phyloP scores from a whole-genome alignment of 768 basidiomycete genomes.

The Rhizopogon vulgaris region DNA sequence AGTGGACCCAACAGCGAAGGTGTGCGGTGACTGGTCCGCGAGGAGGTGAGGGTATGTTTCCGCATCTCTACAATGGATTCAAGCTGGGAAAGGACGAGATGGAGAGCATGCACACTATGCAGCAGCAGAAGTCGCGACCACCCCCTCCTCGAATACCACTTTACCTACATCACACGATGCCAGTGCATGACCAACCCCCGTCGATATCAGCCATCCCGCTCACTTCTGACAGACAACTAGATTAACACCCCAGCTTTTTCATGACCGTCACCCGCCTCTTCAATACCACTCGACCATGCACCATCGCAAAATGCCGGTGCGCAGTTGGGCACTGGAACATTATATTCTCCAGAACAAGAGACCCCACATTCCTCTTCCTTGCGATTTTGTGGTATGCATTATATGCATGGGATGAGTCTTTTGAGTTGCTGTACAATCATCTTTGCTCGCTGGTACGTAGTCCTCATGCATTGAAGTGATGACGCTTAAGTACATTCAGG shows the following conservation, averaged over 20 bases:
- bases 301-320: too few species aligned
- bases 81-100: slow-evolving; percentile 40
- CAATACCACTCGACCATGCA: too few species aligned
- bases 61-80: slow-evolving; percentile 46
- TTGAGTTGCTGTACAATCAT: slow-evolving; percentile 45
- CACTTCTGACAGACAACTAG: too few species aligned
- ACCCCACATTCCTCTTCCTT: slow-evolving; percentile 51
- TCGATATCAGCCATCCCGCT: too few species aligned
- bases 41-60: slow-evolving; percentile 42
- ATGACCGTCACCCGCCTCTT: too few species aligned
- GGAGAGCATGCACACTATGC: slow-evolving; percentile 30
- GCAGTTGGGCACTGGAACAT: slow-evolving; percentile 29
- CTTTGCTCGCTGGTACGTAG: slow-evolving; percentile 42
- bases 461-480: not conserved
- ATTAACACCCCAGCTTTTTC: too few species aligned
- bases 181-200: too few species aligned
- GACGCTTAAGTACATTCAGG: slow-evolving; percentile 26
- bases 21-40: slow-evolving; percentile 37
- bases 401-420: slow-evolving; percentile 57
- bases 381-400: slow-evolving; percentile 53
- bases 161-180: too few species aligned
- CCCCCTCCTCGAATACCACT: too few species aligned
- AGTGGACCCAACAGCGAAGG: slow-evolving; percentile 39
- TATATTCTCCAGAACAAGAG: slow-evolving; percentile 23
- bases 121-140: too few species aligned